Conservation (phyloP, 371 early-diverging fungal species). For the Mortierella sp. region DNA sequence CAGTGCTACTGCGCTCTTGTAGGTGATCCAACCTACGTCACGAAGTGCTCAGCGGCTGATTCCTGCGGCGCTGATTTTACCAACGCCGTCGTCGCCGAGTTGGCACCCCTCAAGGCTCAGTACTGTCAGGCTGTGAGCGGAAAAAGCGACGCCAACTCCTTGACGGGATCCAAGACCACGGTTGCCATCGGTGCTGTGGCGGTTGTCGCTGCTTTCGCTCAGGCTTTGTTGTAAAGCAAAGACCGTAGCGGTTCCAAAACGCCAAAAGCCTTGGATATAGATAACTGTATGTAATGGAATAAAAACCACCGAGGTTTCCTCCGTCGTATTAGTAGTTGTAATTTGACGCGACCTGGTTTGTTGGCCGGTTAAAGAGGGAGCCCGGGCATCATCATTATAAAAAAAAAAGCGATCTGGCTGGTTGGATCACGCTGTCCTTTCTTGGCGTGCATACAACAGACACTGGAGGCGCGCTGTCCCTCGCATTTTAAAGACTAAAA, state of each 20-base stretch:
- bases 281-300: too few species aligned
- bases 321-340: too few species aligned
- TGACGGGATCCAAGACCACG: not conserved
- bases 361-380: too few species aligned
- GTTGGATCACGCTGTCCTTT: too few species aligned
- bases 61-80: slow-evolving; percentile 5
- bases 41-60: not conserved
- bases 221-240: slow-evolving; percentile 6
- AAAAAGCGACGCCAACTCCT: slow-evolving; percentile 5
- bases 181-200: slow-evolving; percentile 6
- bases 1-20: slow-evolving; percentile 11
- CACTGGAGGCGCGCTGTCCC: too few species aligned
- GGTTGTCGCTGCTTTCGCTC: slow-evolving; percentile 6
- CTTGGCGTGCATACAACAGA: too few species aligned
- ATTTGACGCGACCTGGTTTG: too few species aligned
- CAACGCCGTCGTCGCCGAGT: not conserved
- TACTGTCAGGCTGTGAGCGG: slow-evolving; percentile 6
- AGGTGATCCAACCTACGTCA: slow-evolving; percentile 1
- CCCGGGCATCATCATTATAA: too few species aligned
- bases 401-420: too few species aligned
- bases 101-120: not conserved
- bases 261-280: too few species aligned
- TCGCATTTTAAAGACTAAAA: too few species aligned
- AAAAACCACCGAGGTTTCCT: too few species aligned
- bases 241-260: not conserved